A percentile compares a stretch with the other conserved stretches of the same genome.
Evolutionary conservation across 345 rosid species (phyloP).

Genomic region (Populus ilicifolia): DNA sequence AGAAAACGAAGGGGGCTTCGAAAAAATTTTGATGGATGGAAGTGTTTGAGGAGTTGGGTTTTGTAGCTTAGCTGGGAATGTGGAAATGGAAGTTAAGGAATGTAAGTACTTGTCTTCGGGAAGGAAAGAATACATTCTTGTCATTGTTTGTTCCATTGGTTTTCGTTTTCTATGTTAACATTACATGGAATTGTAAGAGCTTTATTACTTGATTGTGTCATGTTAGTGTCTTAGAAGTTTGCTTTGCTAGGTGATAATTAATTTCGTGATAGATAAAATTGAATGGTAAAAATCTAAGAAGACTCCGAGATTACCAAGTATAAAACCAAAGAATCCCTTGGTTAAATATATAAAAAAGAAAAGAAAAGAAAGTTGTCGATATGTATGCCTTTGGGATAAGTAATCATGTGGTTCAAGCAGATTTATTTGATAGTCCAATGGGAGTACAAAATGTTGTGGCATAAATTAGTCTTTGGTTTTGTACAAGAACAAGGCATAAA

Average conservation of each 20-base stretch:
- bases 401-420: not conserved
- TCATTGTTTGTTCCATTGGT: conserved; percentile 3
- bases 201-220: not conserved
- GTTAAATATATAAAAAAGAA: no score
- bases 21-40: not conserved
- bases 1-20: not conserved
- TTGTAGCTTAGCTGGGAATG: not conserved
- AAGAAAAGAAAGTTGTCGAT: no score
- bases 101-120: conserved; percentile 1
- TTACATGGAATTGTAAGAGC: not conserved
- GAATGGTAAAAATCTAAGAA: not conserved
- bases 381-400: not conserved
- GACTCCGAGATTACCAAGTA: not conserved
- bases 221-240: not conserved
- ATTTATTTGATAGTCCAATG: no score
- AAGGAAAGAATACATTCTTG: conserved; percentile 13
- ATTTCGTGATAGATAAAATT: no score
- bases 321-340: not conserved
- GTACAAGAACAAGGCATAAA: conserved; percentile 7
- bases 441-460: not conserved
- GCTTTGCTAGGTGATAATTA: not conserved
- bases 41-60: not conserved
- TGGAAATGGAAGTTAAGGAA: not conserved
- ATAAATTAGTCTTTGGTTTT: not conserved
- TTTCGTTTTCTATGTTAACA: not conserved